phyloP scores from a whole-genome alignment of 305 asterid genomes.

The Fraxinus velutina region DNA sequence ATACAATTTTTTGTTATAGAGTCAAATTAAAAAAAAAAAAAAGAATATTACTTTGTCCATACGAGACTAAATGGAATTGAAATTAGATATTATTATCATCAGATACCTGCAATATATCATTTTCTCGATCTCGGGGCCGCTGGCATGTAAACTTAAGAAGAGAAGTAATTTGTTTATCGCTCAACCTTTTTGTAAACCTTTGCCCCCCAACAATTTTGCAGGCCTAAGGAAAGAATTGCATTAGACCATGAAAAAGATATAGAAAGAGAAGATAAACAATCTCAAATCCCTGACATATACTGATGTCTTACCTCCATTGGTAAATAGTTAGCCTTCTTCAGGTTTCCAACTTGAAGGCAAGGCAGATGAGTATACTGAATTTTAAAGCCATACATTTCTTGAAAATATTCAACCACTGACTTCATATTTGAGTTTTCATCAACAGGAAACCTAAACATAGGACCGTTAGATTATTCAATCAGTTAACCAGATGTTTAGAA shows the following conservation, averaged over 20 bases:
- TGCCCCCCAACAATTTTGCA: constrained; percentile 98
- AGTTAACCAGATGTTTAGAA: neutral
- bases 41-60: neutral
- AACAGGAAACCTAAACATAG: constrained; percentile 73
- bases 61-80: neutral
- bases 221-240: constrained; percentile 45
- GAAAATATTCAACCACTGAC: constrained; percentile 89
- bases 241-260: constrained; percentile 10
- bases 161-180: constrained; percentile 92
- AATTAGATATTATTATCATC: neutral
- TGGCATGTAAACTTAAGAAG: constrained; percentile 95
- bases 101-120: constrained; percentile 75
- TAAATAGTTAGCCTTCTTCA: constrained; percentile 93
- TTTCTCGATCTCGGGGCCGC: constrained; percentile 90
- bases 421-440: constrained; percentile 86
- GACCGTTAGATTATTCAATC: neutral
- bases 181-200: constrained; percentile 84
- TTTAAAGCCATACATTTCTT: constrained; percentile 86
- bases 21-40: neutral
- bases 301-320: constrained; percentile 83
- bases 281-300: neutral
- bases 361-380: constrained; percentile 93
- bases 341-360: constrained; percentile 99
- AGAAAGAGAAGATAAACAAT: neutral
- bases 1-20: neutral